Evolutionary conservation across 306 rosid species (phyloP), one percentile per base, ranked within the genome.

Genomic region (Dryas drummondii): DNA sequence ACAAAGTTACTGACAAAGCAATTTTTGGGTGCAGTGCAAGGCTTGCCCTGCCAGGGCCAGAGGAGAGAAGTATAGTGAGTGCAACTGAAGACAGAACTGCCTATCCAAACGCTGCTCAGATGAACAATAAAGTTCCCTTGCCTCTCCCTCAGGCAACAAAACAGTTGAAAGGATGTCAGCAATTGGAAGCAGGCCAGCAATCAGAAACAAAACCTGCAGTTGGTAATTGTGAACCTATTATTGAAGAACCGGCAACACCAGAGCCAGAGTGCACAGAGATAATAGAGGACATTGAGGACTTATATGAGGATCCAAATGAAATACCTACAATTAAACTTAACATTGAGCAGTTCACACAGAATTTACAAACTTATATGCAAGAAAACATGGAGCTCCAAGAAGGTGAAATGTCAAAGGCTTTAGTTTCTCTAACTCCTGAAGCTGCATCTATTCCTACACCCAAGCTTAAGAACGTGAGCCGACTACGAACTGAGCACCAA

Each of bases 181-280:
- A 63, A 76, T 55, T 79, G 80, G 94, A 83, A 79, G 70, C 73
- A 79, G 45, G 63, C 77, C 85, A 75, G 67, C 84, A 79, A 75
- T 68, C 83, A 55, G 68, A 55, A 64, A 72, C 65, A 74, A 89
- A 53, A 71, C 56, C 78, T 81, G 81, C 79, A 73, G 47, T 50
- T 27, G 75, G 74, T 76, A 65, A 40, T 32, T 92, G 94, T 62
- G 91, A 89, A 57, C 99, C 99, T 69, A 92, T 96, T 69, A 86
- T 96, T 81, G 99, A 96, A 90, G 99, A 92, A 84, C 99, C 99
- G 4, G 82, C 90, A 80, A 75, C 92, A 44, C 99, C 99, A 42
- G 99, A 96, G 84, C 91, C 91, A 82, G 94, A 90, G 80, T 77
- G 81, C 84, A 48, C 80, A 37, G 84, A 87, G 78, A 70, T 76